Percentiles rank a stretch among this genome's conserved stretches.
Conservation (phyloP, 768 basidiomycete species). For the Lactarius hengduanensis region DNA sequence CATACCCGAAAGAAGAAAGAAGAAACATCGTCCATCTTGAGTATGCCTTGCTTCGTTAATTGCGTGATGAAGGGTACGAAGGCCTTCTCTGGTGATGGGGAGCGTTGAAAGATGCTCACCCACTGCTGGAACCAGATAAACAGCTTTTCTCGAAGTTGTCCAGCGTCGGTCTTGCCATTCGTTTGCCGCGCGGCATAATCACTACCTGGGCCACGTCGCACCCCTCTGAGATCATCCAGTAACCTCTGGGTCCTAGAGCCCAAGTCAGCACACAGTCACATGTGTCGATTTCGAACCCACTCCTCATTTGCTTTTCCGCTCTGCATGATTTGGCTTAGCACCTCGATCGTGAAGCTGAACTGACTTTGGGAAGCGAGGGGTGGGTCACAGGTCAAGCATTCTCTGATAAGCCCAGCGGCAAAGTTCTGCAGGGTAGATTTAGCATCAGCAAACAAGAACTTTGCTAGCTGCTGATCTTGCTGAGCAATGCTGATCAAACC, state of each 20-base stretch:
- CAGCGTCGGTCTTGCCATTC: slow-evolving; percentile 68
- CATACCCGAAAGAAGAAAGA: slow-evolving; percentile 99
- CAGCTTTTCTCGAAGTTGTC: slow-evolving; percentile 71
- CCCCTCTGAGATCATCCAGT: slow-evolving; percentile 78
- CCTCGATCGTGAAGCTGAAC: slow-evolving; percentile 77
- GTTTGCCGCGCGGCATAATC: slow-evolving; percentile 41
- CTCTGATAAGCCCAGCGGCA: slow-evolving; percentile 77
- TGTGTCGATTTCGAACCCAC: slow-evolving; percentile 46
- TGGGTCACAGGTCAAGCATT: slow-evolving; percentile 79
- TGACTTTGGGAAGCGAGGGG: slow-evolving; percentile 79
- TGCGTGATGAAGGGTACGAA: slow-evolving; percentile 98
- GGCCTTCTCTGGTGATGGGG: slow-evolving; percentile 86
- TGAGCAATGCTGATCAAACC: slow-evolving; percentile 73
- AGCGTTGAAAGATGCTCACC: slow-evolving; percentile 92
- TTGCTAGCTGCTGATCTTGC: slow-evolving; percentile 89
- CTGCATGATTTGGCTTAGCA: slow-evolving; percentile 70
- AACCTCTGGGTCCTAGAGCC: slow-evolving; percentile 59
- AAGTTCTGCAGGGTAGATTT: slow-evolving; percentile 77
- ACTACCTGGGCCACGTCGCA: slow-evolving; percentile 49
- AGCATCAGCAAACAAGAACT: slow-evolving; percentile 75
- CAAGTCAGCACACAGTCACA: slow-evolving; percentile 17
- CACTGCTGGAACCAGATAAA: slow-evolving; percentile 90
- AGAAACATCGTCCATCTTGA: slow-evolving; percentile 94
- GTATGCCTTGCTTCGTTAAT: slow-evolving; percentile 92
- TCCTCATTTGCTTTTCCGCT: slow-evolving; percentile 80